Conservation (phyloP, 176 grass and related monocot genomes). For the Pontederia paniculata region DNA sequence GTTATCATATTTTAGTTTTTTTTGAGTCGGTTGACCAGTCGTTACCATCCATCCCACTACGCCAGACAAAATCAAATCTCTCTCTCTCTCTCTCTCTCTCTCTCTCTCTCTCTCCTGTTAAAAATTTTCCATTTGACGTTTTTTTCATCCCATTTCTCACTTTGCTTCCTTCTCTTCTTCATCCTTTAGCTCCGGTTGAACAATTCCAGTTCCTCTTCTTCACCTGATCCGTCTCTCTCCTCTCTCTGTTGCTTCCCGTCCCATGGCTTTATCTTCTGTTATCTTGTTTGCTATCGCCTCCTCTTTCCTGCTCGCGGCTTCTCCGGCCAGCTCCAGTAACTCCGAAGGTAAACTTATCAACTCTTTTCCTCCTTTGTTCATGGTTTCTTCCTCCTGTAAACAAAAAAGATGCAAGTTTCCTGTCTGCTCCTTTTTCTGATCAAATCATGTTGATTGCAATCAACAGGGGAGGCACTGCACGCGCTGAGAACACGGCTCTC, state of each 20-base stretch:
- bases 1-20: too few relatives aligned
- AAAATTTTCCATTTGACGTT: background rate
- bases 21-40: too few relatives aligned
- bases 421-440: slow-evolving; percentile 5
- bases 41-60: background rate
- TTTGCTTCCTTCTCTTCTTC: background rate
- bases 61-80: slow-evolving; percentile 17
- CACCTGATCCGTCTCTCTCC: too few relatives aligned
- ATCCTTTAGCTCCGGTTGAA: too few relatives aligned
- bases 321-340: slow-evolving; percentile 30
- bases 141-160: background rate
- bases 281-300: background rate
- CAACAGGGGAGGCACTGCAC: slow-evolving; percentile 66
- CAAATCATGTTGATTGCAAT: background rate
- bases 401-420: background rate
- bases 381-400: background rate
- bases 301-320: slow-evolving; percentile 20
- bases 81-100: background rate
- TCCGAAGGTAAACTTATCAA: slow-evolving; percentile 27
- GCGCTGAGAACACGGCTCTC: slow-evolving; percentile 56
- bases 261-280: slow-evolving; percentile 6
- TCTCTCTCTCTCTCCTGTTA: background rate
- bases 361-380: background rate
- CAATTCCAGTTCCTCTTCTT: background rate
- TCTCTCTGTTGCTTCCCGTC: too few relatives aligned